Base-by-base conservation (phyloP, 768 basidiomycete species). In the Leccinum rimulosum region DNA sequence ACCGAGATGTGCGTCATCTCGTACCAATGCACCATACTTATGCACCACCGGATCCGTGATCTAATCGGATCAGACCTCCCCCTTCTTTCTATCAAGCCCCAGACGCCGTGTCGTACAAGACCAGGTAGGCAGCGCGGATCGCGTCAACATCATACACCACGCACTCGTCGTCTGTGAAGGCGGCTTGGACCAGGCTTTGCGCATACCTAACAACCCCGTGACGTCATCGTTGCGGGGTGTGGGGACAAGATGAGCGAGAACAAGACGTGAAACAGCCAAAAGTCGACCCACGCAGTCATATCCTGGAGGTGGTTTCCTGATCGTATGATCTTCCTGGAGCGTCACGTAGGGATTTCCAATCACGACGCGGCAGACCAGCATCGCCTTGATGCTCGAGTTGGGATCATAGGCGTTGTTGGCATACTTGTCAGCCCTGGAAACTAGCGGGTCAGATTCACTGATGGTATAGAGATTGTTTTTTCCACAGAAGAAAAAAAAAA, bases 81-180 rank as follows among this genome's bases (percentile, higher is more conserved):
- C 43, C 4, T 47, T 15, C 45, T 10, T 31, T 36, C 8, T 5
- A 7, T 61, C 52, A 65, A 22, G 47, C 6, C 3, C 28, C 14
- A 7, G 4, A 1, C 33, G 28, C 40, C 31, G 10, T 56, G 17
- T 62, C 60, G 50, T 71, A 71, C 56, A 70, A 22, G 35, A 70
- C 50, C 2, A 70, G 64, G 14, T 71, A 71, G 15, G 70, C 69
- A 1, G 66, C 22, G 1, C 65, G 68, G 30, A 72, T 62, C 7
- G 70, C 69, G 2, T 70, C 54, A 7, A 55, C 56, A 14, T 72
- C 38, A 28, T 72, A 72, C 8, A 70, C 64, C 28, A 72, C 70
- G 27, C 25, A 65, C 36, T 72, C 69, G 48, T 67, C 70, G 4
- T 68, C 64, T 15, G 2, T 1, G 33, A 70, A 70, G 9, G 6